Evolutionary conservation across 805 yeast species (phyloP), one percentile per base, ranked within the genome.

Genomic region (Pichia eremophila): DNA sequence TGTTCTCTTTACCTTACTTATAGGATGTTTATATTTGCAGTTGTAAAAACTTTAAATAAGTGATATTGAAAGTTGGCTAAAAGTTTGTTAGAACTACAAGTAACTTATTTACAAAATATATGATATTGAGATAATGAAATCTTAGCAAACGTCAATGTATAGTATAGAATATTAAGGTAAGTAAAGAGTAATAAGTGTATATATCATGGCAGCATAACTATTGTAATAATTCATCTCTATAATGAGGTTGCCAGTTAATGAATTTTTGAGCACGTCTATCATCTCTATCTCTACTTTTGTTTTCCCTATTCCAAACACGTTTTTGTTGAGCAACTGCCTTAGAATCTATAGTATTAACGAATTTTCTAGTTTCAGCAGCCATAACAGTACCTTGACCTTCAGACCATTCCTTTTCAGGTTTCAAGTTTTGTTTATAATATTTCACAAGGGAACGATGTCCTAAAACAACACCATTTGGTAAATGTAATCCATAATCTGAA

Each of bases 241-340:
- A 87, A 62, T 93, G 95, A 31, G 79, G 78, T 73, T 91, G 96
- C 73, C 79, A 76, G 66, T 91, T 93, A 62, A 81, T 70, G 61
- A 78, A 78, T 64, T 79, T 85, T 47, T 79, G 76, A 31, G 86
- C 85, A 66, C 67, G 59, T 69, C 69, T 65, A 66, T 73, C 69
- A 68, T 69, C 61, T 69, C 78, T 65, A 53, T 77, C 81, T 49
- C 70, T 69, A 55, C 74, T 54, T 62, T 68, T 61, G 57, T 59
- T 52, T 73, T 81, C 63, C 71, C 75, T 75, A 48, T 69, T 73
- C 81, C 93, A 81, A 7, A 79, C 77, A 51, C 86, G 70, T 70
- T 77, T 77, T 50, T 70, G 67, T 10, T 56, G 58, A 5, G 73
- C 71, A 34, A 70, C 54, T 44, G 69, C 69, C 47, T 69, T 60